Percentiles rank a stretch among this genome's conserved stretches.
phyloP scores from a whole-genome alignment of 352 stramenopile species.

The Phytophthora fragariae region DNA sequence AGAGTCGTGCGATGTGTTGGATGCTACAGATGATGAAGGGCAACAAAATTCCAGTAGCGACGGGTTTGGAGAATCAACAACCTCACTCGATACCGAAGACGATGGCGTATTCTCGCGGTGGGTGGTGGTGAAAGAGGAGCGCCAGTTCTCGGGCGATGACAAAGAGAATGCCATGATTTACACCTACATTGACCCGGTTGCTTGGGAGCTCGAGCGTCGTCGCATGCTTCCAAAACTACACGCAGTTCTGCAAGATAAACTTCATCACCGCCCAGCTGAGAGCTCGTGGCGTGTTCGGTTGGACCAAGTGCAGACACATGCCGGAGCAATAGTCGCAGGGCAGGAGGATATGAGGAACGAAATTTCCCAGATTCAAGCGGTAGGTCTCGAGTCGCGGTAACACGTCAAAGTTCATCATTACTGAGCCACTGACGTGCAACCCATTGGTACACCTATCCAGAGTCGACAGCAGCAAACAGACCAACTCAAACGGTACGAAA shows the following conservation, averaged over 20 bases:
- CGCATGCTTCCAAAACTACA: constrained; percentile 52
- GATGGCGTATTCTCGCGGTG: constrained; percentile 50
- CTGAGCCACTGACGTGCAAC: neutral
- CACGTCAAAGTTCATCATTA: neutral
- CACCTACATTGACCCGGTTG: constrained; percentile 43
- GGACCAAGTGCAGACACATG: constrained; percentile 40
- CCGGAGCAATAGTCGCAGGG: constrained; percentile 21
- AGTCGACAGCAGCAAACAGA: constrained; percentile 29
- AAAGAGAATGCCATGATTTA: constrained; percentile 49
- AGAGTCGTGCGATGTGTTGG: constrained; percentile 51
- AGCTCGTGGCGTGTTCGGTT: constrained; percentile 41
- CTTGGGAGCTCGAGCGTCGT: constrained; percentile 49
- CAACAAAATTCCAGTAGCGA: constrained; percentile 16
- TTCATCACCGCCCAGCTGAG: constrained; percentile 22
- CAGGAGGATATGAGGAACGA: constrained; percentile 21
- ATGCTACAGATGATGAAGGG: constrained; percentile 51
- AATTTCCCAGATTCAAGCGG: constrained; percentile 38
- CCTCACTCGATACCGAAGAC: constrained; percentile 33
- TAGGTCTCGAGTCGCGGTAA: constrained; percentile 12
- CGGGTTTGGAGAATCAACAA: constrained; percentile 44
- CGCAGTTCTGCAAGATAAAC: constrained; percentile 31
- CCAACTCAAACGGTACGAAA: constrained; percentile 45
- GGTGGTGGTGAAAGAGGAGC: constrained; percentile 52
- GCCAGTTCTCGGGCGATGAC: constrained; percentile 10
- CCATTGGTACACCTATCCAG: constrained; percentile 3